These are phyloP conservation scores for Lindgomyces ingoldianus DNA, from an alignment of 495 filamentous ascomycete species.

Conservation along the genomic window DNA sequence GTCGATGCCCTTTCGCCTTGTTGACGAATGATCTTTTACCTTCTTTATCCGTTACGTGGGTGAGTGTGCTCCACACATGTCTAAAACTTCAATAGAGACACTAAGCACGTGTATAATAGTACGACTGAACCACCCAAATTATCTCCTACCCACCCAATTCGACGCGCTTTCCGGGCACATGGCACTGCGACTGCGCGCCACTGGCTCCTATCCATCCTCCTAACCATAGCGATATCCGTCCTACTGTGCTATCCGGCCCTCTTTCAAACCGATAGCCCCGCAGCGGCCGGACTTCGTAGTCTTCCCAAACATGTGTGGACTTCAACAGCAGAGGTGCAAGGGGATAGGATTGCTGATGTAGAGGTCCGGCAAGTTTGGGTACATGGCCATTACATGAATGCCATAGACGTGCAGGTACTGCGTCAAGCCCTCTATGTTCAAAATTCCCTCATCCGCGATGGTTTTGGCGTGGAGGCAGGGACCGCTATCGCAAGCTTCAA, in stretches of 20 bases:
- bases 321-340: constrained; percentile 61
- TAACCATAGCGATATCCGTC: constrained; percentile 63
- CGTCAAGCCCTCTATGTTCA: constrained; percentile 64
- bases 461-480: constrained; percentile 15
- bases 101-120: constrained; percentile 19
- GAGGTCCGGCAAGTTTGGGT: constrained; percentile 56
- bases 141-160: constrained; percentile 59
- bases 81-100: not conserved
- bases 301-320: constrained; percentile 78
- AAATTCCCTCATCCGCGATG: constrained; percentile 36
- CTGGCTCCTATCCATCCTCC: constrained; percentile 64
- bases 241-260: constrained; percentile 66
- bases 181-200: constrained; percentile 65
- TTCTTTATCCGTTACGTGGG: constrained; percentile 65
- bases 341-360: constrained; percentile 46
- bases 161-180: constrained; percentile 61
- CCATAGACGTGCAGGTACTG: constrained; percentile 61
- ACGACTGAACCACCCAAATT: constrained; percentile 53
- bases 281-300: constrained; percentile 58
- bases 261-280: constrained; percentile 65
- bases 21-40: constrained; percentile 53
- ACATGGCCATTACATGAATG: constrained; percentile 67
- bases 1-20: constrained; percentile 2
- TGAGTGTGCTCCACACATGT: constrained; percentile 43
- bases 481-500: not conserved